Base-by-base conservation (phyloP, 2,329 filamentous ascomycete species). In the Pseudogymnoascus verrucosus region DNA sequence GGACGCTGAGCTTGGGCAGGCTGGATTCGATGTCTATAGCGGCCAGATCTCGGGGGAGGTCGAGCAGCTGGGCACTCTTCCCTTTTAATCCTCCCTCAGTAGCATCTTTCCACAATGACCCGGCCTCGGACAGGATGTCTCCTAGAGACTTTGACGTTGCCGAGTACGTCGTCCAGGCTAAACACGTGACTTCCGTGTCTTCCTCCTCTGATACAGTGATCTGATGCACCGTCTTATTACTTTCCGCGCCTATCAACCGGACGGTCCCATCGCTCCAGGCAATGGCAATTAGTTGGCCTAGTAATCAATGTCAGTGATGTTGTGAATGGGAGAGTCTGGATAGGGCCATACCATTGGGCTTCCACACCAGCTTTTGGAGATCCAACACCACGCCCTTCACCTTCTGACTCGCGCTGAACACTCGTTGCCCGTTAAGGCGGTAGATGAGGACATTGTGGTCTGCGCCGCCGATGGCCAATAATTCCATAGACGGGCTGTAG, bases 401-500 rank as follows among this genome's bases (percentile, higher is more conserved):
- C 66, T 73, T 74, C 74, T 65, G 76, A 70, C 59, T 71, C 68
- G 68, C 68, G 0, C 81, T 81, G 71, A 88, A 88, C 1, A 87
- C 86, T 60, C 80, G 75, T 69, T 97, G 91, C 1, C 88, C 89
- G 65, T 89, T 90, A 14, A 93, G 83, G 60, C 93, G 84, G 75
- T 89, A 93, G 47, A 96, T 86, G 68, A 89, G 82, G 16, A 97
- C 78, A 60, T 86, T 85, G 60, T 85, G 85, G 65, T 86, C 84
- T 14, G 82, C 80, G n/a, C 82, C 84, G 11, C 89, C 89, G 11
- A 92, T 81, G 4, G 88, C 87, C n/a, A 89, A 81, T 54, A 98
- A 81, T 76, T 97, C 91, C 78, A 96, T 90, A 7, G 87, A 89
- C 14, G 93, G 91, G 75, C 91, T 96, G 75, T 89, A 91, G 26